Conservation (phyloP, 2,329 filamentous ascomycete genomes). For the Tolypocladium endophyticum region DNA sequence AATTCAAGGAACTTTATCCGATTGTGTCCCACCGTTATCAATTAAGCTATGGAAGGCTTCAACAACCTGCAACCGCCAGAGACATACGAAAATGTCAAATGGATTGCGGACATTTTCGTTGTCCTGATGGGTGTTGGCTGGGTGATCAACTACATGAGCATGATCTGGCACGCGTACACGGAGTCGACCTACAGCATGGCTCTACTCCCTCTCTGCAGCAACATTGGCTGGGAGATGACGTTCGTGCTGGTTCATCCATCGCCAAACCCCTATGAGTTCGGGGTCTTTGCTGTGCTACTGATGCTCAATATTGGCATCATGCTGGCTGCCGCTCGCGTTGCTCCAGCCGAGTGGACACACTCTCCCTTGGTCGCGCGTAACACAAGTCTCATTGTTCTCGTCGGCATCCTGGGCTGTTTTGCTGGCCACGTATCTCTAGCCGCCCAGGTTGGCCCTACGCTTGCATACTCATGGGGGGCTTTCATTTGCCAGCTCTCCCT, state of each 20-base stretch:
- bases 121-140: background rate
- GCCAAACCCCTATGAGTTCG: background rate
- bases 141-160: background rate
- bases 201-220: background rate
- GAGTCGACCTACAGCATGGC: background rate
- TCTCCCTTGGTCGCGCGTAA: background rate
- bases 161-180: background rate
- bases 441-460: background rate
- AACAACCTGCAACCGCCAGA: background rate
- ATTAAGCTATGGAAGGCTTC: background rate
- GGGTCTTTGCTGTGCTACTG: background rate
- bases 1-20: too few relatives aligned
- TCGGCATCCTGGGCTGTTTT: background rate
- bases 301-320: background rate
- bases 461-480: background rate
- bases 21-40: background rate
- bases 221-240: background rate
- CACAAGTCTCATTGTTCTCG: background rate
- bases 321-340: background rate
- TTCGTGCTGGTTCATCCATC: background rate
- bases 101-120: background rate
- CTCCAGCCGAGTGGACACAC: background rate
- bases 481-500: background rate
- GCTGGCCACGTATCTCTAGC: background rate
- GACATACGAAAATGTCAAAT: background rate